A percentile compares a stretch with the other conserved stretches of the same genome.
Conservation (phyloP, 139 green algal species). For the Limnomonas spitsbergensis region DNA sequence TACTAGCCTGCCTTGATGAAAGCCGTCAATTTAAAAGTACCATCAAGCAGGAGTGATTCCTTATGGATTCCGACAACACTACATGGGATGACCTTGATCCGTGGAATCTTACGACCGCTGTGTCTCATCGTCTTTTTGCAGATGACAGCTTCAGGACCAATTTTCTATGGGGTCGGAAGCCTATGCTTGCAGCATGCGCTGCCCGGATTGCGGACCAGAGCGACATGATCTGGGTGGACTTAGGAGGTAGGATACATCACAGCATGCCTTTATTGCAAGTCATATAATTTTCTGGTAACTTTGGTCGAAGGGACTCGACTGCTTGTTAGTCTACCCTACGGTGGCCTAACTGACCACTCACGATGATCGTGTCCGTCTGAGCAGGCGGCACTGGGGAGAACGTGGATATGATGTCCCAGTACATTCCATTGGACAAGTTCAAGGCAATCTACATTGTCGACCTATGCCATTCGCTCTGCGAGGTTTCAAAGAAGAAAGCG, state of each 20-base stretch:
- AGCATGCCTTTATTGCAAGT: slow-evolving; percentile 31
- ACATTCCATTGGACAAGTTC: slow-evolving; percentile 86
- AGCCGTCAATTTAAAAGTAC: too few species aligned
- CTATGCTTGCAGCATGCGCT: slow-evolving; percentile 87
- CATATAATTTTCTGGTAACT: not conserved
- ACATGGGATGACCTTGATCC: too few species aligned
- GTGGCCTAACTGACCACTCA: not conserved
- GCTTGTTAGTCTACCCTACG: not conserved
- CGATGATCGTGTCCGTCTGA: not conserved
- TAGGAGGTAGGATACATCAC: slow-evolving; percentile 92
- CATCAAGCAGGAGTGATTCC: too few species aligned
- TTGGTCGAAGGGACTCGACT: not conserved
- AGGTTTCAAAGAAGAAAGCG: slow-evolving; percentile 79
- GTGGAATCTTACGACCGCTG: not conserved
- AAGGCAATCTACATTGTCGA: slow-evolving; percentile 95
- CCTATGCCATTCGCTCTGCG: slow-evolving; percentile 87
- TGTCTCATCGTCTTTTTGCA: slow-evolving; percentile 40
- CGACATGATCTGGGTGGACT: slow-evolving; percentile 89
- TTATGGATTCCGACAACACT: too few species aligned
- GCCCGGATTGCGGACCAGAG: slow-evolving; percentile 63
- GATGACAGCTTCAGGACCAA: slow-evolving; percentile 90
- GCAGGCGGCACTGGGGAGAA: slow-evolving; percentile 75
- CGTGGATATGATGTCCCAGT: slow-evolving; percentile 90
- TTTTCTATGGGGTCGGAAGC: slow-evolving; percentile 91
- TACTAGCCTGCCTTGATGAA: too few species aligned